Percentiles rank a stretch among this genome's conserved stretches.
Evolutionary conservation across 1,284 basidiomycete genomes (phyloP).

Genomic region (Phylloporus sp.): DNA sequence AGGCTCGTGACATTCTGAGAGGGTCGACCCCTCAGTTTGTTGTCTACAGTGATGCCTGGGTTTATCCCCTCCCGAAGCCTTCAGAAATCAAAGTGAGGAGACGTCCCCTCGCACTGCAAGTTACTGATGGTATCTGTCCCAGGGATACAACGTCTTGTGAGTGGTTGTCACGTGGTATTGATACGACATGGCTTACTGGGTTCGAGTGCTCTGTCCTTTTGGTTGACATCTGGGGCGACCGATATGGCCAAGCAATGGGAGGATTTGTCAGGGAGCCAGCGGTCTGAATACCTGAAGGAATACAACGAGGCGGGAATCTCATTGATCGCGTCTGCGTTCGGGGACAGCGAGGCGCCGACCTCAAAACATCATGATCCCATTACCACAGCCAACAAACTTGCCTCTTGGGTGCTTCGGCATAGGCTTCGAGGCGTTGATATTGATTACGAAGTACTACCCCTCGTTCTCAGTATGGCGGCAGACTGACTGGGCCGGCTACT

Average conservation of each 20-base stretch:
- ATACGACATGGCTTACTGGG: neutral
- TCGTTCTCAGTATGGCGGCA: too few relatives aligned
- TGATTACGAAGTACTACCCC: conserved; percentile 6
- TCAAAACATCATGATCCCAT: neutral
- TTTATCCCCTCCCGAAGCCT: neutral
- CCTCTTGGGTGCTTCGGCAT: conserved; percentile 1
- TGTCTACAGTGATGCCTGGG: neutral
- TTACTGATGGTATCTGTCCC: neutral
- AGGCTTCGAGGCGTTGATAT: conserved; percentile 3
- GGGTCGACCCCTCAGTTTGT: conserved; percentile 9
- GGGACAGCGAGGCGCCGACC: neutral
- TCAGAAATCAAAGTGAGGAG: conserved; percentile 1
- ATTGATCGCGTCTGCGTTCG: conserved; percentile 3
- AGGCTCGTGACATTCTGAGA: conserved; percentile 13
- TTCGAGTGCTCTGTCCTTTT: conserved; percentile 47
- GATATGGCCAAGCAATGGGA: neutral
- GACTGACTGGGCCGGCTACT: neutral
- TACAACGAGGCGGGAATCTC: conserved; percentile 3
- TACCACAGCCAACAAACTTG: neutral
- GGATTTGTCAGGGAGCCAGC: neutral
- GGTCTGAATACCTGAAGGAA: neutral
- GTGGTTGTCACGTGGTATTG: conserved; percentile 7
- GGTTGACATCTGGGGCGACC: conserved; percentile 24
- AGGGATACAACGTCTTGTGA: conserved; percentile 56
- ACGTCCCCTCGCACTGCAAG: too few relatives aligned